Evolutionary conservation across 1,284 basidiomycete genomes (phyloP).

Genomic region (Cutaneotrichosporon arboriforme): DNA sequence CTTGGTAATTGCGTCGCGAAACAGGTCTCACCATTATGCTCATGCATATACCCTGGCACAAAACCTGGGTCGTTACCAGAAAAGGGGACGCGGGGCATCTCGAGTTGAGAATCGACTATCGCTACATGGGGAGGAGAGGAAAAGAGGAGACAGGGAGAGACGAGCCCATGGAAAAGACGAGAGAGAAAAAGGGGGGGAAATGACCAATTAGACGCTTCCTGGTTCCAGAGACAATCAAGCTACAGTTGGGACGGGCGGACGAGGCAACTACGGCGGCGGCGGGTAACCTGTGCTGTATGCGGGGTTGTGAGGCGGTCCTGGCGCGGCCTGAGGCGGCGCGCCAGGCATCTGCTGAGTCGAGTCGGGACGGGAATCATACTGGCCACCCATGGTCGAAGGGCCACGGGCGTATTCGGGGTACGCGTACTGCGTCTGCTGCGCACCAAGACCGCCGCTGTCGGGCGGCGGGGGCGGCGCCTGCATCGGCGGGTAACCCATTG

Average conservation of each 20-base stretch:
- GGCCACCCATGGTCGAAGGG: neutral
- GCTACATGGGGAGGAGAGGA: neutral
- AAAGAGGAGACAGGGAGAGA: neutral
- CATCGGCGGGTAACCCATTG: neutral
- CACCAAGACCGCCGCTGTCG: neutral
- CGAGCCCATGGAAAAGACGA: neutral
- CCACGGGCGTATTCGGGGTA: neutral
- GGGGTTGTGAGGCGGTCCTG: too few species aligned
- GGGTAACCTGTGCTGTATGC: neutral
- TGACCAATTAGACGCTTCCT: neutral
- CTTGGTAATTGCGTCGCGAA: too few species aligned
- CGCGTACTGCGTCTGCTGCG: neutral
- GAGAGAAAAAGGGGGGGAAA: neutral
- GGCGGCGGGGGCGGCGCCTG: neutral
- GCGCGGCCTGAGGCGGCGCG: too few species aligned
- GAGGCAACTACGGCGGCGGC: neutral
- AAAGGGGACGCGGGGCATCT: neutral
- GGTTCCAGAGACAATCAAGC: neutral
- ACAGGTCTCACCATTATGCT: too few species aligned
- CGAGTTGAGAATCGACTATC: neutral
- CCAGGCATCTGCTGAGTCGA: too few species aligned
- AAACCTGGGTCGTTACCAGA: neutral
- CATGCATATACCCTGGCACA: too few species aligned
- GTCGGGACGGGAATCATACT: neutral
- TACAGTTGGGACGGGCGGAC: neutral